Conservation (phyloP, 805 yeast species). For the Candida wancherniae region DNA sequence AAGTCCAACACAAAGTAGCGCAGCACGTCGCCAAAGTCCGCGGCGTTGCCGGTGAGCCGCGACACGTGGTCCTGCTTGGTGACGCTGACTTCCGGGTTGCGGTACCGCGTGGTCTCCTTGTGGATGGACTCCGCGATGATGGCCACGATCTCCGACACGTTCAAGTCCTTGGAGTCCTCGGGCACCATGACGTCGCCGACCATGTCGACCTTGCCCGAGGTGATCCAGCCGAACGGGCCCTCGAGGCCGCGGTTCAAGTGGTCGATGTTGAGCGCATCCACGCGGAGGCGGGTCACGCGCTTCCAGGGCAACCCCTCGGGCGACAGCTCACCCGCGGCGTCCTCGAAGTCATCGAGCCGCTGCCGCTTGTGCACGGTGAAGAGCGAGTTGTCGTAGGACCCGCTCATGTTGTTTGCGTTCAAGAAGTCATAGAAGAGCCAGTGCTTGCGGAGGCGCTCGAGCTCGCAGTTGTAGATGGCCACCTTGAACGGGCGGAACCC, state of each 20-base stretch:
- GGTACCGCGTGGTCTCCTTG: conserved; percentile 44
- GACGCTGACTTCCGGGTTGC: conserved; percentile 27
- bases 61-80: conserved; percentile 28
- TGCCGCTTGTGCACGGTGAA: conserved; percentile 87
- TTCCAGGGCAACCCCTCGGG: conserved; percentile 40
- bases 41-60: conserved; percentile 13
- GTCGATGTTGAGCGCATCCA: conserved; percentile 81
- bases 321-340: conserved; percentile 6
- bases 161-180: conserved; percentile 48
- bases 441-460: conserved; percentile 77
- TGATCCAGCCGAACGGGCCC: conserved; percentile 98
- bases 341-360: conserved; percentile 43
- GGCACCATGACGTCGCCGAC: conserved; percentile 87
- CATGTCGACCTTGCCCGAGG: conserved; percentile 88
- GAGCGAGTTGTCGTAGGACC: conserved; percentile 87
- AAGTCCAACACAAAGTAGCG: conserved; percentile 73
- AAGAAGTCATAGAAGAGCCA: conserved; percentile 89
- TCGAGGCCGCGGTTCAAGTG: conserved; percentile 85
- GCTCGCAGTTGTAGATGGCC: conserved; percentile 80
- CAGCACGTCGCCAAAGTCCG: conserved; percentile 31
- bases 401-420: conserved; percentile 80
- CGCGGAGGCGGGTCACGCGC: conserved; percentile 70
- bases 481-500: conserved; percentile 81
- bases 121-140: conserved; percentile 44
- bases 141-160: conserved; percentile 44